Evolutionary conservation across 1,284 basidiomycete species (phyloP).

Genomic region (Prillingera fragicola): DNA sequence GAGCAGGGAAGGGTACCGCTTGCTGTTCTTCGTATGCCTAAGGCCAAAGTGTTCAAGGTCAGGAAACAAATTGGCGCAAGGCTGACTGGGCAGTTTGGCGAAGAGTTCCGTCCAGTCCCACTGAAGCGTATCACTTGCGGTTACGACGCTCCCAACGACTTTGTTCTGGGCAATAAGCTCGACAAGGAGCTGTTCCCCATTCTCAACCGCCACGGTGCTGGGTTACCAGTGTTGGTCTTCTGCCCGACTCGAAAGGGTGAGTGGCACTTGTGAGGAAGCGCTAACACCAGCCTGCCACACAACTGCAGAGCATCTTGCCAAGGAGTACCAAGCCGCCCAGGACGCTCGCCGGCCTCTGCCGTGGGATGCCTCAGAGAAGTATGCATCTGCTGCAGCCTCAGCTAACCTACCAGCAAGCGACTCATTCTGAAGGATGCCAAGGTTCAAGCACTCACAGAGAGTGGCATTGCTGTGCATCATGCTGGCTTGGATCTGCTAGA

Average conservation of each 20-base stretch:
- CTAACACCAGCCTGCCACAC: slow-evolving; percentile 27
- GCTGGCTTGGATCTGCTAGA: slow-evolving; percentile 51
- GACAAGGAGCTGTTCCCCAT: slow-evolving; percentile 68
- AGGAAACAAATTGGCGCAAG: slow-evolving; percentile 9
- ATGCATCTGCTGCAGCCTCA: slow-evolving; percentile 12
- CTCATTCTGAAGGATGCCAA: slow-evolving; percentile 30
- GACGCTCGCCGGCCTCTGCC: slow-evolving; percentile 56
- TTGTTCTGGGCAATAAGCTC: slow-evolving; percentile 65
- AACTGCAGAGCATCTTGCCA: slow-evolving; percentile 68
- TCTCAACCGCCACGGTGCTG: slow-evolving; percentile 62
- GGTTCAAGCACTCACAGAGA: slow-evolving; percentile 25
- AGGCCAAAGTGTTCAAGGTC: slow-evolving; percentile 70
- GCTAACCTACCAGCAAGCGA: slow-evolving; percentile 6
- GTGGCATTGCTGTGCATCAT: slow-evolving; percentile 53
- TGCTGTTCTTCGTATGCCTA: slow-evolving; percentile 36
- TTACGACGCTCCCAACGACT: slow-evolving; percentile 64
- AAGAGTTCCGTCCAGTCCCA: slow-evolving; percentile 80
- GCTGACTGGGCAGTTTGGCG: slow-evolving; percentile 67
- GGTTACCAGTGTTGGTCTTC: slow-evolving; percentile 79
- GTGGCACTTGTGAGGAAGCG: slow-evolving; percentile 1
- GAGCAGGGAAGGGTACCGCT: no score
- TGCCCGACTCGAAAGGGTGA: slow-evolving; percentile 76
- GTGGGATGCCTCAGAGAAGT: slow-evolving; percentile 60
- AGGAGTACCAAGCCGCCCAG: slow-evolving; percentile 61
- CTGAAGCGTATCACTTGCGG: slow-evolving; percentile 67